Conservation (phyloP, 352 stramenopile species). For the Globisporangium irregulare region DNA sequence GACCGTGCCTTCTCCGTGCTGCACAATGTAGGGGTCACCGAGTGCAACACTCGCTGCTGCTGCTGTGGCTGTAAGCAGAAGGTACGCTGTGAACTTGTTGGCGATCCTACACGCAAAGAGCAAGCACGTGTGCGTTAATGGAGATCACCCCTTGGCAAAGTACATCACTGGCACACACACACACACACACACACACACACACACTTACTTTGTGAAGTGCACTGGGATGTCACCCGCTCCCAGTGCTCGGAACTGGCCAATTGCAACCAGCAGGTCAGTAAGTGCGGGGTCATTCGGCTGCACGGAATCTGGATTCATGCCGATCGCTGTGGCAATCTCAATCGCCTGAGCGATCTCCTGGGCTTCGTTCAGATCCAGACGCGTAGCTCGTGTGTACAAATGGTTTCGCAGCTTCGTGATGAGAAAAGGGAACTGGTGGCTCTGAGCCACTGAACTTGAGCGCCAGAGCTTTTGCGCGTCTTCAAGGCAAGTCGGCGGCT, state of each 20-base stretch:
- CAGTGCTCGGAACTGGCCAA: slow-evolving; percentile 23
- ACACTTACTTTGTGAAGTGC: slow-evolving; percentile 26
- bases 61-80: neutral
- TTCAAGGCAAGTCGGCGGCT: slow-evolving; percentile 17
- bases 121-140: neutral
- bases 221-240: slow-evolving; percentile 16
- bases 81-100: slow-evolving; percentile 4
- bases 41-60: slow-evolving; percentile 1
- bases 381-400: slow-evolving; percentile 18
- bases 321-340: slow-evolving; percentile 19
- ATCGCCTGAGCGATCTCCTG: slow-evolving; percentile 22
- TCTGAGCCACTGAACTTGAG: slow-evolving; percentile 9
- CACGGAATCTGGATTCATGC: slow-evolving; percentile 19
- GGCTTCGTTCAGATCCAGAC: slow-evolving; percentile 16
- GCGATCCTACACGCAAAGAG: neutral
- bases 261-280: slow-evolving; percentile 16
- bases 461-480: slow-evolving; percentile 19
- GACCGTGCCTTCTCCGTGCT: slow-evolving; percentile 3
- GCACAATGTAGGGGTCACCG: slow-evolving; percentile 1
- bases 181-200: neutral
- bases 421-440: slow-evolving; percentile 22
- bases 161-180: neutral
- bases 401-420: slow-evolving; percentile 25
- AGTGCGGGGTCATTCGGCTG: slow-evolving; percentile 14
- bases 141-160: too few relatives aligned